These are phyloP conservation scores for Stromatinia cepivora DNA, from an alignment of 2,329 filamentous ascomycete genomes.

Conservation along the genomic window DNA sequence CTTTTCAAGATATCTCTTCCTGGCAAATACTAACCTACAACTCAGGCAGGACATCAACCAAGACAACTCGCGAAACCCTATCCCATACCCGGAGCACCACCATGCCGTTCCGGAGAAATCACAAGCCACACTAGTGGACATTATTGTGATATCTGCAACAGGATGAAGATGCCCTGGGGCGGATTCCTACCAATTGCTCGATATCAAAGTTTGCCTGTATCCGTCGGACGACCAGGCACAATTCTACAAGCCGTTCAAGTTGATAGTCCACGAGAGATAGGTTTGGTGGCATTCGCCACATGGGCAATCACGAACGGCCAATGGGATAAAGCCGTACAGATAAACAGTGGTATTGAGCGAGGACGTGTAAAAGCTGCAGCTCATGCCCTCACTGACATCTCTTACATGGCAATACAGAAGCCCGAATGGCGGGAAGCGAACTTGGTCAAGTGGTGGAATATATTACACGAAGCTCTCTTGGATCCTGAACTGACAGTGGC, in stretches of 20 bases:
- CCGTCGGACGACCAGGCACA: neutral
- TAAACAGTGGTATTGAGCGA: neutral
- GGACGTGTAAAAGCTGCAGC: neutral
- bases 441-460: neutral
- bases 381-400: neutral
- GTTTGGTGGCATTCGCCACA: conserved; percentile 3
- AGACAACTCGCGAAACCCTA: neutral
- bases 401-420: neutral
- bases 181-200: neutral
- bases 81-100: neutral
- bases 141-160: neutral
- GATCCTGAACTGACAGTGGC: neutral
- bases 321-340: neutral
- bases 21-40: neutral
- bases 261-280: neutral
- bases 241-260: neutral
- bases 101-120: neutral
- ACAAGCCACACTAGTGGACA: neutral
- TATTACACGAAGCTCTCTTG: neutral
- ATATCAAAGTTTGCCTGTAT: neutral
- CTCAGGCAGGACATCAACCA: conserved; percentile 14
- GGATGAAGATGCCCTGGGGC: conserved; percentile 12
- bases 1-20: rapidly evolving
- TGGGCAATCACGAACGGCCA: neutral
- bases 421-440: neutral